phyloP scores from a whole-genome alignment of 257 asterid genomes.

The Solanum gandarillasii region DNA sequence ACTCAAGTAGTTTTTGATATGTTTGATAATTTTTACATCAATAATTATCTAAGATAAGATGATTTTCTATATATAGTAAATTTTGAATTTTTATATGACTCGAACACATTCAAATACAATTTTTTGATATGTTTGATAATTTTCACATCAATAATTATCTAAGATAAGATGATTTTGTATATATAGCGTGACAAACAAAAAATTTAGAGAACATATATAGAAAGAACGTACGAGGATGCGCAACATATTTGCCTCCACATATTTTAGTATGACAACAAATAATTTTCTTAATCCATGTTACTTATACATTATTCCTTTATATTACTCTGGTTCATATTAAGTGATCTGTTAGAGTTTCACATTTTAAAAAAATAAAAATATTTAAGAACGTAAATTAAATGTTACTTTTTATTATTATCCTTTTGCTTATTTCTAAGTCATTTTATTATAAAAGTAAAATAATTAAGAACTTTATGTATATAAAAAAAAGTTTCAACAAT shows the following conservation, averaged over 20 bases:
- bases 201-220: neutral
- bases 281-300: neutral
- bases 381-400: no score
- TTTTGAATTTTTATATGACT: no score
- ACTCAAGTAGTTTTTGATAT: neutral
- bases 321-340: no score
- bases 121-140: no score
- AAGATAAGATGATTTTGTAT: neutral
- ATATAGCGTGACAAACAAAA: neutral
- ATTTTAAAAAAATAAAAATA: no score
- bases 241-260: neutral
- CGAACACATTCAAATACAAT: no score
- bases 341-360: neutral
- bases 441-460: no score
- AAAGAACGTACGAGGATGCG: neutral
- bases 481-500: neutral
- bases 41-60: neutral
- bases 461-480: neutral
- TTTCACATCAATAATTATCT: no score
- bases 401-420: neutral
- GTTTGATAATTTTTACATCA: neutral
- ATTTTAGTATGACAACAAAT: neutral
- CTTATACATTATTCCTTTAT: neutral
- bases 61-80: neutral
- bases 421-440: no score